These are phyloP conservation scores for Suhomyces atakaporum DNA, from an alignment of 1,139 yeast species.

Conservation along the genomic window DNA sequence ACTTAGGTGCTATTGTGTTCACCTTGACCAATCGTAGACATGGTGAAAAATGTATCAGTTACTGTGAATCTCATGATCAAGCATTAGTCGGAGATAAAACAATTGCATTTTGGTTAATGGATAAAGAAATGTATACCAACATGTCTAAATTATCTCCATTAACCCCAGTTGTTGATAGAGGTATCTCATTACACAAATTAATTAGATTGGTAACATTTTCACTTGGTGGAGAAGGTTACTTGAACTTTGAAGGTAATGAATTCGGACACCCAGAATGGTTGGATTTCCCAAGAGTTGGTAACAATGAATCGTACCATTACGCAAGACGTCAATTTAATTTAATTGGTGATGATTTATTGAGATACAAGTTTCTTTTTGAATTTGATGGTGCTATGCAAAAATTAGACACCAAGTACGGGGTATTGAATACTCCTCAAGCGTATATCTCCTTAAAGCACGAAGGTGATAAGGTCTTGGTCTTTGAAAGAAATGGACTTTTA, in stretches of 20 bases:
- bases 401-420: constrained; percentile 66
- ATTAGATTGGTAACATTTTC: constrained; percentile 84
- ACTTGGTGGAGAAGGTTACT: constrained; percentile 93
- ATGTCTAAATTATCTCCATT: constrained; percentile 78
- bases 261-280: constrained; percentile 99
- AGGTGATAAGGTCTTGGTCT: constrained; percentile 81
- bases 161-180: constrained; percentile 82
- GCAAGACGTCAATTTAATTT: constrained; percentile 94
- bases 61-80: constrained; percentile 96
- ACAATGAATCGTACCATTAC: constrained; percentile 84
- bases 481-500: constrained; percentile 82
- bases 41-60: constrained; percentile 86
- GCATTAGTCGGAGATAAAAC: constrained; percentile 97
- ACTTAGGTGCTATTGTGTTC: constrained; percentile 73
- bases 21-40: constrained; percentile 88
- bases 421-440: constrained; percentile 79
- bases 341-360: constrained; percentile 72
- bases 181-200: constrained; percentile 85
- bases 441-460: constrained; percentile 88
- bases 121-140: constrained; percentile 95
- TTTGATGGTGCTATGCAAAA: constrained; percentile 87
- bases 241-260: constrained; percentile 96
- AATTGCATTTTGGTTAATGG: constrained; percentile 97
- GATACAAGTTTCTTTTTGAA: constrained; percentile 73
- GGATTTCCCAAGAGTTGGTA: constrained; percentile 92